Conservation (phyloP, 805 yeast species). For the Spathaspora arborariae region DNA sequence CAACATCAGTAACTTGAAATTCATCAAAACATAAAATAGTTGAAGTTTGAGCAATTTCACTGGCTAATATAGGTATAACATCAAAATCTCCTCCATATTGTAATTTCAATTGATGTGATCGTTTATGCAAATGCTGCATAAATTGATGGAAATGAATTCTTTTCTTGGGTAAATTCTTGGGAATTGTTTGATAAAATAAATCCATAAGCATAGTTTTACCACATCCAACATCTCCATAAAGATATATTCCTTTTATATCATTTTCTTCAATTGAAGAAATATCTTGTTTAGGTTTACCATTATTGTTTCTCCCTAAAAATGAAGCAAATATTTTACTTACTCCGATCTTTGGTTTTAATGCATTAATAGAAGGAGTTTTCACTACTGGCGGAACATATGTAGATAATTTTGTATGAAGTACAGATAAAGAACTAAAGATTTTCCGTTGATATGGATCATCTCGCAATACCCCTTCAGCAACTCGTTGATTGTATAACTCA, state of each 20-base stretch:
- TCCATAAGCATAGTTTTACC: slow-evolving; percentile 99
- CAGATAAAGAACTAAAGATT: slow-evolving; percentile 59
- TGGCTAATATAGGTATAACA: slow-evolving; percentile 78
- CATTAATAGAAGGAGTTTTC: slow-evolving; percentile 47
- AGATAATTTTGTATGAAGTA: slow-evolving; percentile 51
- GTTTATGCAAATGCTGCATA: slow-evolving; percentile 89
- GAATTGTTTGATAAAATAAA: slow-evolving; percentile 81
- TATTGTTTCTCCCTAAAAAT: slow-evolving; percentile 9
- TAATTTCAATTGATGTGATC: slow-evolving; percentile 70
- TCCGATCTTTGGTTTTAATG: slow-evolving; percentile 49
- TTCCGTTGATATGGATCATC: slow-evolving; percentile 81
- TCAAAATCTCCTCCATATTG: slow-evolving; percentile 67
- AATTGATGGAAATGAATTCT: slow-evolving; percentile 95
- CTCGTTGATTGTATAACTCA: slow-evolving; percentile 47
- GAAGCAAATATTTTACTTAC: slow-evolving; percentile 31
- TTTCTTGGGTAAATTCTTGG: slow-evolving; percentile 68
- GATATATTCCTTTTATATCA: slow-evolving; percentile 74
- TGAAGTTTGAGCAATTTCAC: slow-evolving; percentile 71
- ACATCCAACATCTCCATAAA: slow-evolving; percentile 97
- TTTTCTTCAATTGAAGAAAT: slow-evolving; percentile 19
- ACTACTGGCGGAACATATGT: slow-evolving; percentile 63
- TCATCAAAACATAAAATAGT: slow-evolving; percentile 92
- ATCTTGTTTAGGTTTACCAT: neutral
- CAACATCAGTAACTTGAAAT: slow-evolving; percentile 97
- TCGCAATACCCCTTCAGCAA: slow-evolving; percentile 47